Evolutionary conservation across 2,329 filamentous ascomycete genomes (phyloP).

Genomic region (Fusarium haematococcum): DNA sequence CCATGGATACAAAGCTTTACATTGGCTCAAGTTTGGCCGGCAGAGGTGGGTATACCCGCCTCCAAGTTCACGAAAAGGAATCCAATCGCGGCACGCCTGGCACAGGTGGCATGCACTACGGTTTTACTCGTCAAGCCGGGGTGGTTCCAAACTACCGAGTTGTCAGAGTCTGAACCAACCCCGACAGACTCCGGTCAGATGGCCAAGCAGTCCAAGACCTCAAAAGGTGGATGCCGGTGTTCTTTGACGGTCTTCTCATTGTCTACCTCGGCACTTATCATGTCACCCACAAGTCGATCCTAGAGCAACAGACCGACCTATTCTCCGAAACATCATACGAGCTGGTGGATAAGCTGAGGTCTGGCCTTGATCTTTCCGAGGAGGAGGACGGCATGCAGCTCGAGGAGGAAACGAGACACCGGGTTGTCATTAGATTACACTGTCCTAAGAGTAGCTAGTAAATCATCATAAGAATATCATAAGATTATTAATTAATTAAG

Average conservation of each 20-base stretch:
- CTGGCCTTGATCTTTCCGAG: too few species aligned
- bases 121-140: not conserved
- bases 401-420: not conserved
- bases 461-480: not conserved
- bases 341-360: not conserved
- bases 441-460: not conserved
- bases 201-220: not conserved
- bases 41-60: not conserved
- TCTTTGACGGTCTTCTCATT: not conserved
- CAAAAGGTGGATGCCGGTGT: not conserved
- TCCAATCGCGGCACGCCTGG: not conserved
- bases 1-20: not conserved
- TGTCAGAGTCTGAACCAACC: not conserved
- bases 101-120: not conserved
- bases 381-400: not conserved
- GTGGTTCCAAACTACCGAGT: not conserved
- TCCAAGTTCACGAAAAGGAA: not conserved
- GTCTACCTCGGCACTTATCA: not conserved
- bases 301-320: not conserved
- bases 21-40: not conserved
- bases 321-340: not conserved
- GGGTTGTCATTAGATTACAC: not conserved
- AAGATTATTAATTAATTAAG: not conserved
- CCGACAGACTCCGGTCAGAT: constrained; percentile 63
- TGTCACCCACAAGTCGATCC: not conserved